Conservation (phyloP, 106 monocot genomes). For the Xerophyta viscosa region DNA sequence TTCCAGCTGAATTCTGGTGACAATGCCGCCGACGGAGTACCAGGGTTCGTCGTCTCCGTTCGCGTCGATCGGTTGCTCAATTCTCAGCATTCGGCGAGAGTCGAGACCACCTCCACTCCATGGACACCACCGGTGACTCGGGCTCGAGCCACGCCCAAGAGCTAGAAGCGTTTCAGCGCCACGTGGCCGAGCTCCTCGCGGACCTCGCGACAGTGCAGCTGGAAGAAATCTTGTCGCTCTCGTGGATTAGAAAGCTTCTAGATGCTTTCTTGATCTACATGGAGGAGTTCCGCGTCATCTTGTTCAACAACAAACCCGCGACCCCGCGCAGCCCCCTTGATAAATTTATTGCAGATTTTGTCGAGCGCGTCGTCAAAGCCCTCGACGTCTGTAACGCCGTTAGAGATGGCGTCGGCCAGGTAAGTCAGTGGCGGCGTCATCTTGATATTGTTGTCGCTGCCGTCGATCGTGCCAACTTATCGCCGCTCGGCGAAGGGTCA, state of each 20-base stretch:
- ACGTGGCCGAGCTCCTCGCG: constrained; percentile 30
- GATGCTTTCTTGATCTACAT: constrained; percentile 52
- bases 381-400: constrained; percentile 93
- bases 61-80: constrained; percentile 47
- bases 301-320: constrained; percentile 16
- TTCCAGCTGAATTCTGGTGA: constrained; percentile 6
- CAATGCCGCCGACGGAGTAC: constrained; percentile 55
- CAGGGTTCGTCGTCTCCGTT: constrained; percentile 46
- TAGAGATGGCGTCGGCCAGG: constrained; percentile 77
- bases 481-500: constrained; percentile 52
- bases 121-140: constrained; percentile 7
- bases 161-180: constrained; percentile 67
- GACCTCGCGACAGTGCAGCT: constrained; percentile 14
- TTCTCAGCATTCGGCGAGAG: constrained; percentile 38
- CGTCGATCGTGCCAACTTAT: constrained; percentile 10
- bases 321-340: constrained; percentile 34
- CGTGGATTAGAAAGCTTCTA: constrained; percentile 67
- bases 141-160: constrained; percentile 9
- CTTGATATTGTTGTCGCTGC: constrained; percentile 63
- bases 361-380: constrained; percentile 72
- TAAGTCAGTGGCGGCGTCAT: constrained; percentile 57
- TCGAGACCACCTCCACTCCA: constrained; percentile 35
- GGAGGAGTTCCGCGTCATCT: constrained; percentile 48
- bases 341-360: constrained; percentile 50
- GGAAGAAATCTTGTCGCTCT: constrained; percentile 45